Evolutionary conservation across 768 basidiomycete species (phyloP).

Genomic region (Lentinula raphanica): DNA sequence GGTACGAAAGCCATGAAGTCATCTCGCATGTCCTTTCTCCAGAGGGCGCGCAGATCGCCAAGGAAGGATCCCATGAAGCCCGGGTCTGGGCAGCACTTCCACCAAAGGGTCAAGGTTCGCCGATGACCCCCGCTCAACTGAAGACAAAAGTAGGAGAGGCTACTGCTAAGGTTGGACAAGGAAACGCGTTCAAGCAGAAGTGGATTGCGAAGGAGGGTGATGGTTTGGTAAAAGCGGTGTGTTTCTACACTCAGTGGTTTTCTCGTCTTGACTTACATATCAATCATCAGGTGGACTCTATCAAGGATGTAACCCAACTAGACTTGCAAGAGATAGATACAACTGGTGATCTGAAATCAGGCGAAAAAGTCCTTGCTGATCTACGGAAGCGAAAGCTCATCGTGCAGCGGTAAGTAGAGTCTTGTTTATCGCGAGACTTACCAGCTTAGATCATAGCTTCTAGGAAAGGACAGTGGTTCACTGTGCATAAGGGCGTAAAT

Average conservation of each 20-base stretch:
- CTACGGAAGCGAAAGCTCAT: conserved; percentile 89
- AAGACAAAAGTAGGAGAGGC: conserved; percentile 81
- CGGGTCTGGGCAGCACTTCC: conserved; percentile 88
- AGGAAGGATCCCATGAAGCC: conserved; percentile 89
- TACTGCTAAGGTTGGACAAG: conserved; percentile 88
- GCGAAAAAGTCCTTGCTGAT: conserved; percentile 82
- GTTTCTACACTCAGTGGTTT: conserved; percentile 31
- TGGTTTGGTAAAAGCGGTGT: conserved; percentile 79
- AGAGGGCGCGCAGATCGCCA: conserved; percentile 77
- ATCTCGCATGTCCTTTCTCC: conserved; percentile 68
- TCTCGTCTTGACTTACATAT: background rate
- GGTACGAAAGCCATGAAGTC: conserved; percentile 73
- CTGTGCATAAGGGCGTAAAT: conserved; percentile 73
- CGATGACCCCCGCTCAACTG: conserved; percentile 62
- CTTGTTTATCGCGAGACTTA: background rate
- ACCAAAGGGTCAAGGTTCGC: conserved; percentile 58
- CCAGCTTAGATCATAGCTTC: conserved; percentile 6
- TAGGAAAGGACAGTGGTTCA: conserved; percentile 96
- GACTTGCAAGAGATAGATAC: conserved; percentile 71
- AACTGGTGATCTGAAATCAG: conserved; percentile 64
- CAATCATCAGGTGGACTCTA: conserved; percentile 48
- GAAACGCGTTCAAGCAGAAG: conserved; percentile 92
- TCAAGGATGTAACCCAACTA: conserved; percentile 69
- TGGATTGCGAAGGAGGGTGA: conserved; percentile 93
- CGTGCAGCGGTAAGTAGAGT: conserved; percentile 57